Evolutionary conservation across 1,139 yeast genomes (phyloP), one percentile per base, ranked within the genome.

Genomic region (Geotrichum histeridarum): DNA sequence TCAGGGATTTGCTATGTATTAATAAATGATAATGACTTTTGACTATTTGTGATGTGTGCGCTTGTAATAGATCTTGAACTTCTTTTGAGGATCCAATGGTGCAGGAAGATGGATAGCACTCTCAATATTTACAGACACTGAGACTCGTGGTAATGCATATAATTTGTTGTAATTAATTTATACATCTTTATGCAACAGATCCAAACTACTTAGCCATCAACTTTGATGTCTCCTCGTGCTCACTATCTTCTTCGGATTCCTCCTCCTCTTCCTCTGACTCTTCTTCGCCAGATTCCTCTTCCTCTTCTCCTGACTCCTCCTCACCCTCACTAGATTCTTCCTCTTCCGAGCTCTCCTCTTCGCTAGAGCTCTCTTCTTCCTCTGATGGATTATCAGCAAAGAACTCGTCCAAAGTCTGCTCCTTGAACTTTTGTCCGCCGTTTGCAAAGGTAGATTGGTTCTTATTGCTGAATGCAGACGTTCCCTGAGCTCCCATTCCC

Each of bases 331-430:
- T 62, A 2, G 57, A 62, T 3, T 57, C 63, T 1, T 59, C 63
- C 17, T 58, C 63, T 2, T 52, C 57, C 7, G 56, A 64, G 4
- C 54, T 63, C 22, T 64, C 64, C 11, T 63, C 67, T 1, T 55
- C 56, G 31, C 60, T 64, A 2, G 56, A 59, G 35, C 61, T 61
- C 0, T 61, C 68, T 12, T 62, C 68, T 6, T 61, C 68, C 6
- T 59, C 63, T 4, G 62, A 65, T 35, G 53, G 41, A 1, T 77
- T 77, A 50, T 81, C 84, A 17, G 86, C 87, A 64, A 90, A 85
- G 67, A 89, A 89, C 58, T 90, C 96, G 64, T 90, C 96, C 60
- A 90, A 72, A 57, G 89, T 87, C 69, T 86, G 95, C 50, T 86
- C 72, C 60, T 79, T 80, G 64, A 83, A 77, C 62, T 69, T 80